Conservation (phyloP, 2,329 filamentous ascomycete species). For the Colletotrichum viniferum region DNA sequence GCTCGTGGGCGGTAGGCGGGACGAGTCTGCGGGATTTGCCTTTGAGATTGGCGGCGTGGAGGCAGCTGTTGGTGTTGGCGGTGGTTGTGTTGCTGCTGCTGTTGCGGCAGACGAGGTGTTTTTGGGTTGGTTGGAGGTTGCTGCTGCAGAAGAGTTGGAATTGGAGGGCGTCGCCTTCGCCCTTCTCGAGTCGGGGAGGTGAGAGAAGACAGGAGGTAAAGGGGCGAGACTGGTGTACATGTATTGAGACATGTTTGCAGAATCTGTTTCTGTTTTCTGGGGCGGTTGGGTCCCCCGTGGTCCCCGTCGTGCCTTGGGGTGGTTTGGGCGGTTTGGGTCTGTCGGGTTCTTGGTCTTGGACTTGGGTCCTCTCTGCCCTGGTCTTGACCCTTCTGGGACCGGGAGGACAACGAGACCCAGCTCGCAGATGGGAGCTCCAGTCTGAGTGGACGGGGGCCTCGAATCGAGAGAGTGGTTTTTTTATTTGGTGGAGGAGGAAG, state of each 20-base stretch:
- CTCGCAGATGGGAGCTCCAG: conserved; percentile 10
- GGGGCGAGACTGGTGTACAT: conserved; percentile 23
- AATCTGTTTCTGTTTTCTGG: conserved; percentile 13
- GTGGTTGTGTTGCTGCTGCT: conserved; percentile 26
- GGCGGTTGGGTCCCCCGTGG: neutral
- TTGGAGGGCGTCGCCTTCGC: conserved; percentile 1
- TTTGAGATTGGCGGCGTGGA: neutral
- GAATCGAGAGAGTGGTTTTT: neutral
- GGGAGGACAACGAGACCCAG: conserved; percentile 13
- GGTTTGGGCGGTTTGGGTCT: neutral
- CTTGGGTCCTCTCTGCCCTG: conserved; percentile 4
- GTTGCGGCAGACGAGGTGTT: neutral
- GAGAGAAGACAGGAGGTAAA: conserved; percentile 20
- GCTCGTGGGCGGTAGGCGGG: neutral
- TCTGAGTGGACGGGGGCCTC: neutral
- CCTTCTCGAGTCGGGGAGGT: conserved; percentile 1
- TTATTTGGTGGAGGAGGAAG: neutral
- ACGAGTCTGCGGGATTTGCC: conserved; percentile 5
- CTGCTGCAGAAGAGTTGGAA: neutral
- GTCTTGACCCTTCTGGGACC: conserved; percentile 4
- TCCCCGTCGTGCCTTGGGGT: neutral
- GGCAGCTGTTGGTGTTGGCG: conserved; percentile 27
- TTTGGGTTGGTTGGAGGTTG: neutral
- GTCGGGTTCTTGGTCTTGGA: neutral
- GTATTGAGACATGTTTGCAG: conserved; percentile 23